phyloP scores from a whole-genome alignment of 257 asterid species.

The Solanum sitiens region DNA sequence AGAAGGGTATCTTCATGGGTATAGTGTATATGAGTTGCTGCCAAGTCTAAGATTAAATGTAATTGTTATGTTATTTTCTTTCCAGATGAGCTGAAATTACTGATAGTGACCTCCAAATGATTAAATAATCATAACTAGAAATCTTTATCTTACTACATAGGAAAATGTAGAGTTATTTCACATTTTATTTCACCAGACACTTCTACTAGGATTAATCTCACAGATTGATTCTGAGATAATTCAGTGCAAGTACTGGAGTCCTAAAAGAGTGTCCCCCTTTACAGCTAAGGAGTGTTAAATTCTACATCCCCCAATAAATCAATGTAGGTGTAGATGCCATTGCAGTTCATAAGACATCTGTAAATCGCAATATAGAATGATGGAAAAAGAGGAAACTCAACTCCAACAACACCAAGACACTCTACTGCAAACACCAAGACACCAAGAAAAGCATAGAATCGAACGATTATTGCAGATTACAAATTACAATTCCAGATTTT shows the following conservation, averaged over 20 bases:
- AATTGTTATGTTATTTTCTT: background rate
- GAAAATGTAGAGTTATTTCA: background rate
- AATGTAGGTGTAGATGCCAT: background rate
- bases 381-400: too few species aligned
- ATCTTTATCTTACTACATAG: background rate
- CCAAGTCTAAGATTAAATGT: background rate
- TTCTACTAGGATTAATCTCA: background rate
- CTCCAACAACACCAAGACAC: too few species aligned
- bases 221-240: background rate
- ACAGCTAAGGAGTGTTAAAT: background rate
- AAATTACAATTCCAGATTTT: too few species aligned
- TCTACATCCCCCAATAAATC: background rate
- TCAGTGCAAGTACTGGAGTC: background rate
- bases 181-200: background rate
- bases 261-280: background rate
- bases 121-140: background rate
- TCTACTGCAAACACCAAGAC: too few species aligned
- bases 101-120: background rate
- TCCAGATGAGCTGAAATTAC: background rate
- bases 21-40: background rate
- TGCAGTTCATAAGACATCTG: background rate
- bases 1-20: background rate
- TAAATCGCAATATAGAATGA: background rate
- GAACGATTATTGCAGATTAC: too few species aligned
- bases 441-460: too few species aligned